Base-by-base conservation (phyloP, 1,284 basidiomycete species). In the Hymenochaete sp. region DNA sequence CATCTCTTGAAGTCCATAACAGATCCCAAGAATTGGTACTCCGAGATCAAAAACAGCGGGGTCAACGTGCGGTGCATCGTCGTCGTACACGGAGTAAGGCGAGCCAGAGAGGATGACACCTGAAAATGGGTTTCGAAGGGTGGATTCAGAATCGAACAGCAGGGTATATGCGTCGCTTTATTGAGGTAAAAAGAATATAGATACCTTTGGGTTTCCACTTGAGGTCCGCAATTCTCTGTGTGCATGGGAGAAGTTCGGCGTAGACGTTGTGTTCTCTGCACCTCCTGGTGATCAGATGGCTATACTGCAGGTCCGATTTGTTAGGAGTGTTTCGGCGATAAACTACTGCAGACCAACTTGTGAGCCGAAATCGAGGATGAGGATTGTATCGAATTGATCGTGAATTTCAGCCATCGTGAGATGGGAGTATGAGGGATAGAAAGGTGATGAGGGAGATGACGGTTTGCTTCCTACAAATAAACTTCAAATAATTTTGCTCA, bases 1-100 rank as follows among this genome's bases (percentile, higher is more conserved):
- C 51, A 98, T 91, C 75, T 98, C 95, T 72, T 95, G 91, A n/a
- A 98, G 73, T 24, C 96, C 96, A 66, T 98, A 98, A 65, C 96
- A 99, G 52, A 98, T 98, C 38, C 96, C 96, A 13, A 99, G 73
- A 45, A 98, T 82, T 14, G 96, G 95, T 0, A 98, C 82, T 28
- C 86, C 91, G 11, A 88, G 75, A 33, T 82, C 77, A 59, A 93
- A 98, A n/a, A 98, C 83, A n/a, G 75, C 83, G 14, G 92, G 89
- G 65, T 98, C 95, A 38, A 93, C 93, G 55, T 93, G 89, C 13
- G 96, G 96, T 4, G 96, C 85, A 56, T 85, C 92, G 31, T 77
- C 64, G 55, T 95, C 95, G 65, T 98, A 98, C 14, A 98, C 96
- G 31, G 95, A 98, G 70, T 96, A 98, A 0, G 96, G 96, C 10